phyloP scores from a whole-genome alignment of 768 basidiomycete genomes.

The Harrya chromipes region DNA sequence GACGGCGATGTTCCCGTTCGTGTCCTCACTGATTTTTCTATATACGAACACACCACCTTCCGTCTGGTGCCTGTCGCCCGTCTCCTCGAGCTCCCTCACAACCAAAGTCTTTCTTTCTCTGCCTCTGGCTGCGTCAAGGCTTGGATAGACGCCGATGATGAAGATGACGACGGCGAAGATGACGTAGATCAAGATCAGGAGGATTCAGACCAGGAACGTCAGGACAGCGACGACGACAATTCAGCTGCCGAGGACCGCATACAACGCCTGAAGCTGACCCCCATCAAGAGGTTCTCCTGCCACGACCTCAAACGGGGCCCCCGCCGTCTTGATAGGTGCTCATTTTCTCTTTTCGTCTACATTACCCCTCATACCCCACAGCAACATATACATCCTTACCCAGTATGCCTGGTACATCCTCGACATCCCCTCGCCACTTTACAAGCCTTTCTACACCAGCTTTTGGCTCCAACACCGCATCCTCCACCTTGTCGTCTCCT shows the following conservation, averaged over 20 bases:
- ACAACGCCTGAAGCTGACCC: conserved; percentile 38
- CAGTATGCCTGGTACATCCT: conserved; percentile 70
- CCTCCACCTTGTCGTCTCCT: conserved; percentile 45
- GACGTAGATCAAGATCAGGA: conserved; percentile 21
- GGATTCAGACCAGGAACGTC: conserved; percentile 15
- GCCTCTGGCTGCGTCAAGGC: conserved; percentile 40
- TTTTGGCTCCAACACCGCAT: conserved; percentile 53
- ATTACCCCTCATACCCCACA: conserved; percentile 27
- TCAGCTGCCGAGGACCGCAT: conserved; percentile 7
- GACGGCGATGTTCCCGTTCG: conserved; percentile 53
- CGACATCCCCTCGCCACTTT: conserved; percentile 43
- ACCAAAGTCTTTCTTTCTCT: conserved; percentile 26
- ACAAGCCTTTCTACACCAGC: conserved; percentile 41
- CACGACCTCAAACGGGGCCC: conserved; percentile 36
- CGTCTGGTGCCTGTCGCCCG: conserved; percentile 40
- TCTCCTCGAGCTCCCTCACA: conserved; percentile 34
- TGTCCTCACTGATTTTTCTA: conserved; percentile 47
- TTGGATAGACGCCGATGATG: conserved; percentile 34
- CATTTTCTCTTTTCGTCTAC: neutral
- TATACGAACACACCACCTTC: conserved; percentile 43
- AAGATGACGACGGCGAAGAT: conserved; percentile 25
- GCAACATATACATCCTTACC: conserved; percentile 65
- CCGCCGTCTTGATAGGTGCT: conserved; percentile 43
- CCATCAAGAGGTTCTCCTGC: conserved; percentile 45
- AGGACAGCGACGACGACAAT: neutral